These are phyloP conservation scores for Volvox africanus DNA, from an alignment of 139 green algal species.

Conservation along the genomic window DNA sequence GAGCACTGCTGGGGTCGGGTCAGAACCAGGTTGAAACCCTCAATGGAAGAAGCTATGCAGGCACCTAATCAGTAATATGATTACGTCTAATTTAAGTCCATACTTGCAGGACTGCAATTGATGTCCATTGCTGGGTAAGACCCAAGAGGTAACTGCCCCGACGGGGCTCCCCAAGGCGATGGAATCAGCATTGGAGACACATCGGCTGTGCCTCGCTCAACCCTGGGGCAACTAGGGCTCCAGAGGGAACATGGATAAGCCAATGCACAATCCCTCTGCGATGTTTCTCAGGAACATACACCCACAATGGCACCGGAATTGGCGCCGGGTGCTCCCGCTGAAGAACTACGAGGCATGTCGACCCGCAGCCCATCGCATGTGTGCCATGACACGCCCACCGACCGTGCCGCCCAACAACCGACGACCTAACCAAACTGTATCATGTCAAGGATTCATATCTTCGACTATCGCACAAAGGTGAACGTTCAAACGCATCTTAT, in stretches of 20 bases:
- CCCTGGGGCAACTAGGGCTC: background rate
- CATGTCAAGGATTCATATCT: too few species aligned
- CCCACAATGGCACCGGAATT: background rate
- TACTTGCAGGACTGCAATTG: too few species aligned
- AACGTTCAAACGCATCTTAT: too few species aligned
- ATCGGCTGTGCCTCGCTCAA: conserved; percentile 6
- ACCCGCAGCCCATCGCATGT: conserved; percentile 16
- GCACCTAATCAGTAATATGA: too few species aligned
- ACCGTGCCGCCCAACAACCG: too few species aligned
- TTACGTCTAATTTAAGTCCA: too few species aligned
- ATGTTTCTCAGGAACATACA: conserved; percentile 40
- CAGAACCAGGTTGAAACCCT: too few species aligned
- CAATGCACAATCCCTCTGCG: conserved; percentile 6
- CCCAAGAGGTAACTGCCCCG: conserved; percentile 75
- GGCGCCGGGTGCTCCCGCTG: conserved; percentile 34
- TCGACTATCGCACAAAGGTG: too few species aligned
- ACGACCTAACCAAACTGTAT: too few species aligned
- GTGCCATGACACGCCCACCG: background rate
- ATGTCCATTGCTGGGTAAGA: conserved; percentile 75
- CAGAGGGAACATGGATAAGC: background rate
- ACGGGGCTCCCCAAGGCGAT: conserved; percentile 78
- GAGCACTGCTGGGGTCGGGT: too few species aligned
- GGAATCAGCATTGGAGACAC: conserved; percentile 68
- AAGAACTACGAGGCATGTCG: conserved; percentile 19
- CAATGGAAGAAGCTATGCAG: too few species aligned